Base-by-base conservation (phyloP, 257 asterid species). In the Salvia rosmarinus region DNA sequence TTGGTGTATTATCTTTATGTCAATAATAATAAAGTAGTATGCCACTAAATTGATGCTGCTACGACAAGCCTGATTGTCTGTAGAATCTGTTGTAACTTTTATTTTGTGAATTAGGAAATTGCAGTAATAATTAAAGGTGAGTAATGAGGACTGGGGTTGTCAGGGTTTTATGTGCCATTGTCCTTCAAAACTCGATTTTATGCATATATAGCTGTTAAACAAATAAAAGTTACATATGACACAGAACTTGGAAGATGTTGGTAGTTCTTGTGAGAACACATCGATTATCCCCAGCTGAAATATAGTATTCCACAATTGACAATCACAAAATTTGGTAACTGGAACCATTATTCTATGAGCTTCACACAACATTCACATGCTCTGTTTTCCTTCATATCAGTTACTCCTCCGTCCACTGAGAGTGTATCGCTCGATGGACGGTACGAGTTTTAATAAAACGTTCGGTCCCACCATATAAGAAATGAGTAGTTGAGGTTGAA, bases 121-220 rank as follows among this genome's bases (percentile, higher is more conserved):
- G 5, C 16, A 25, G 47, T 47, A 21, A 16, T 21, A 34, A 52
- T 39, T 8, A 54, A 68, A 68, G 65, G 21, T 23, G 47, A 54
- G 28, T 54, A 20, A 39, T 54, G 37, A 30, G 71, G 64, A 51
- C 51, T 34, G 25, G 68, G 58, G 9, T 58, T 46, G 50, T 19
- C 30, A 20, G 8, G 1, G 20, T 16, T 10, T 42, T 64, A 11
- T 50, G 47, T 14, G 56, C 17, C 30, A 19, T 32, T 23, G 66
- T 73, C 59, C 72, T 40, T 56, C 60, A 54, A 43, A 54, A 35
- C 43, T 73, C 40, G 10, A 74, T 28, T 2, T 54, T 13, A 32
- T 60, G 44, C 64, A 50, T n/a, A 25, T 47, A 60, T 25, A 60
- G 39, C 20, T 44, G n/a, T 46, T 55, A 32, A 28, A 59, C 14